Conservation (phyloP, 2,329 filamentous ascomycete species). For the Epichloe coenophiala region DNA sequence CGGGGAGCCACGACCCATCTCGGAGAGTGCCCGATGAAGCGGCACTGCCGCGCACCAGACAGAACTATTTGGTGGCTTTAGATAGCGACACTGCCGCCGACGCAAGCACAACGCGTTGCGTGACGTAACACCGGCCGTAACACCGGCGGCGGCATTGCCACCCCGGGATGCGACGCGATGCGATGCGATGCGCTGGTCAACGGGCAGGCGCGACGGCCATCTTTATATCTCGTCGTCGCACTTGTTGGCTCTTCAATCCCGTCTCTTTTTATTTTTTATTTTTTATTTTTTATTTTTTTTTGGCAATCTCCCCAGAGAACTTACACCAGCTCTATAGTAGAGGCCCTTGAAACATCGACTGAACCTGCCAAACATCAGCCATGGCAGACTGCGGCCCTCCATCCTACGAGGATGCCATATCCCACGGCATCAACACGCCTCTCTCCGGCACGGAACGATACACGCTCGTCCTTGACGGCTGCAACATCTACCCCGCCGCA, state of each 20-base stretch:
- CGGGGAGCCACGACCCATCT: too few species aligned
- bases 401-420: constrained; percentile 2
- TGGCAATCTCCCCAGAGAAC: too few species aligned
- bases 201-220: neutral
- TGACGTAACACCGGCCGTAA: neutral
- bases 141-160: too few species aligned
- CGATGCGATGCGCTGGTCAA: neutral
- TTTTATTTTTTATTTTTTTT: too few species aligned
- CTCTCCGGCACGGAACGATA: neutral
- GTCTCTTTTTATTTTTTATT: too few species aligned
- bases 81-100: neutral
- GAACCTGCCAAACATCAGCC: neutral
- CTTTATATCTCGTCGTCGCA: neutral
- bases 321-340: too few species aligned
- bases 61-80: neutral
- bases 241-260: too few species aligned
- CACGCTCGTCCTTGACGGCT: constrained; percentile 12
- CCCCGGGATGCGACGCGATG: too few species aligned
- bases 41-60: too few species aligned
- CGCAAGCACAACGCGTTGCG: neutral
- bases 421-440: neutral
- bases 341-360: too few species aligned
- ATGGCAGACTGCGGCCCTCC: neutral
- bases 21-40: too few species aligned
- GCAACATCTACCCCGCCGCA: constrained; percentile 10